These are phyloP conservation scores for Babesia caballi DNA, from an alignment of 169 alveolate species.

Conservation along the genomic window DNA sequence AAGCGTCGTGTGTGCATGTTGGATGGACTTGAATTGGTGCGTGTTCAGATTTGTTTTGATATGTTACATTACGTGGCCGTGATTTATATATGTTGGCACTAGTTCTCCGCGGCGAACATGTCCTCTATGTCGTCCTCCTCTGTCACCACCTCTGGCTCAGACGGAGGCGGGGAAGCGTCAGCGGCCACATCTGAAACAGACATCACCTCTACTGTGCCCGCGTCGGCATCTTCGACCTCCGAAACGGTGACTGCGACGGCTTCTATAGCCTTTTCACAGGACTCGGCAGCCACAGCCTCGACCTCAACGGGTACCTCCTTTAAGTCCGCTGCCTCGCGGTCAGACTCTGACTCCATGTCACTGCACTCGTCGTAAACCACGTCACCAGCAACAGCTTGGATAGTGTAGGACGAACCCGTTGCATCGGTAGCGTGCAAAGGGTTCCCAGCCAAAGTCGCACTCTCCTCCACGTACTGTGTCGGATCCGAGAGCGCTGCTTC, in stretches of 20 bases:
- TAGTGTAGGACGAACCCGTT: no score
- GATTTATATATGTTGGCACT: neutral
- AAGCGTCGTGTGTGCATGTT: neutral
- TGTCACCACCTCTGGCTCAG: slow-evolving; percentile 17
- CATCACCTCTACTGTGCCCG: neutral
- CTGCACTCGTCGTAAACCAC: slow-evolving; percentile 8
- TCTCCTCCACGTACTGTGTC: neutral
- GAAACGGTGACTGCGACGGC: neutral
- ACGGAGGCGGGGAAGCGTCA: neutral
- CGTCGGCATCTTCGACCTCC: neutral
- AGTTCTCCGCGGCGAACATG: slow-evolving; percentile 43
- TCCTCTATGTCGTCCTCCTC: slow-evolving; percentile 53
- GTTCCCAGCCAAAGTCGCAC: neutral
- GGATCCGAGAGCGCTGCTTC: neutral
- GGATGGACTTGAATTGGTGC: neutral
- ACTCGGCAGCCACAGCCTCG: no score
- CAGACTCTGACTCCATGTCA: slow-evolving; percentile 11
- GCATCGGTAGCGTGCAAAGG: neutral
- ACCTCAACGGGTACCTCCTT: no score
- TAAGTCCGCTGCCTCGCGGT: neutral
- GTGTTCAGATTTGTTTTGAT: neutral
- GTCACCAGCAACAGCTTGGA: neutral
- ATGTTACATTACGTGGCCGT: no score
- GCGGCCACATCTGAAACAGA: neutral
- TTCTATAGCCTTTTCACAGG: no score